Evolutionary conservation across 768 basidiomycete species (phyloP), one percentile per base, ranked within the genome.

Genomic region (Leccinum subgranulosum): DNA sequence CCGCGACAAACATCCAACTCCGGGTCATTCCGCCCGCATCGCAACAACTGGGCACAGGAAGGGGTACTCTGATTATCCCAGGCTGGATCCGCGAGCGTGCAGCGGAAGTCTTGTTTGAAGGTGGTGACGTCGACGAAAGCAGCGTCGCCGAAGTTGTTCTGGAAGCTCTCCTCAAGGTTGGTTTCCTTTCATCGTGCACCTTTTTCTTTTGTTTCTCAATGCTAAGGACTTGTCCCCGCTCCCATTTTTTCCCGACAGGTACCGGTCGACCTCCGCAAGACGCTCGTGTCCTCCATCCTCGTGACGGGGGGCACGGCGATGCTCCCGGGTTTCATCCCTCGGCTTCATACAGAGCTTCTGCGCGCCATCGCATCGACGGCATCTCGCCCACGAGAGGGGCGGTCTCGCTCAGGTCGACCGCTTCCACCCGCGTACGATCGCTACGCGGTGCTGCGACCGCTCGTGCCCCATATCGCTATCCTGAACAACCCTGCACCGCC

Each of bases 11-110:
- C 60, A 73, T 94, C 45, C 81, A 79, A 6, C 80, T 92, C 73
- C 81, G 79, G 3, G 88, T 92, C 21, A 73, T 78, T 15, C 88
- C 90, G 28, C 88, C 91, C 7, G 68, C 74, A 3, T 76, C 81
- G 12, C 87, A 89, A 65, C 86, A 85, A 63, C 75, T 78, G 12
- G 87, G 88, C 1, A 87, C 88, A 1, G 91, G 90, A 3, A 76
- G 81, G 8, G 93, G 90, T 0, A 92, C 87, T 0, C 71, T 97
- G 48, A 77, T 91, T 47, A 83, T 98, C 46, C 96, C 96, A 1
- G 96, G 96, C 3, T 99, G 97, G 97, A 81, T 99, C 41, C 76
- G 96, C 45, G 96, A 98, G 69, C 80, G 95, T 14, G 89, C 89
- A 1, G 86, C 94, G 1, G 97, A 98, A 71, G 81, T 96, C 6